phyloP scores from a whole-genome alignment of 2,329 filamentous ascomycete genomes.

The Ophiostoma tasmaniense region DNA sequence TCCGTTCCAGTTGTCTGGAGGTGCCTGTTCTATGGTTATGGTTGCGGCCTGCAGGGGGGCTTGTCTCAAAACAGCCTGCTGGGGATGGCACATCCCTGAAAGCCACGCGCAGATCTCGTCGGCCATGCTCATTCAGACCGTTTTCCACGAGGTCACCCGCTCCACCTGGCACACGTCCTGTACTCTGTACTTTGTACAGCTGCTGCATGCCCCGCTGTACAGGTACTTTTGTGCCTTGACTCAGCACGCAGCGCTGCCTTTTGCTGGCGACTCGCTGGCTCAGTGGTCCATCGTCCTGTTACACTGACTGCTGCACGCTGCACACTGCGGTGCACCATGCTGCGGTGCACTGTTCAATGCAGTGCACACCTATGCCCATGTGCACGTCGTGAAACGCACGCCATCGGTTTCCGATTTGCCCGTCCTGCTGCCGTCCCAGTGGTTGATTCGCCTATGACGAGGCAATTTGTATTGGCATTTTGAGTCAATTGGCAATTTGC shows the following conservation, averaged over 20 bases:
- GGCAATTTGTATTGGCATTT: no score
- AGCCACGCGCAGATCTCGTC: conserved; percentile 34
- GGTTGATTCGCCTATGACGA: not conserved
- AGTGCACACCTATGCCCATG: not conserved
- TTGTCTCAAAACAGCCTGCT: conserved; percentile 25
- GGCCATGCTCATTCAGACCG: conserved; percentile 22
- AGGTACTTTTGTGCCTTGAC: not conserved
- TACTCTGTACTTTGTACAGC: not conserved
- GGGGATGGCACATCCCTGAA: conserved; percentile 29
- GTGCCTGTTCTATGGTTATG: conserved; percentile 16
- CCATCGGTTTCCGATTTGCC: not conserved
- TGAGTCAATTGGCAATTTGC: no score
- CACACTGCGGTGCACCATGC: not conserved
- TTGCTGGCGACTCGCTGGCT: not conserved
- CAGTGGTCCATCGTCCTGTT: not conserved
- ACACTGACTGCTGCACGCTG: not conserved
- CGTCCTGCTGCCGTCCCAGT: not conserved
- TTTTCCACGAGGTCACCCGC: not conserved
- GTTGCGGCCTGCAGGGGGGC: conserved; percentile 23
- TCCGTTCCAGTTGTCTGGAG: not conserved
- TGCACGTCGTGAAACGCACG: not conserved
- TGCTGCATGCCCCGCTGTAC: not conserved
- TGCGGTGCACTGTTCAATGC: not conserved
- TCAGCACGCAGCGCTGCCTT: not conserved
- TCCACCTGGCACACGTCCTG: not conserved